These are phyloP conservation scores for Gnomoniopsis sp. DNA, from an alignment of 2,329 filamentous ascomycete genomes.

Conservation along the genomic window DNA sequence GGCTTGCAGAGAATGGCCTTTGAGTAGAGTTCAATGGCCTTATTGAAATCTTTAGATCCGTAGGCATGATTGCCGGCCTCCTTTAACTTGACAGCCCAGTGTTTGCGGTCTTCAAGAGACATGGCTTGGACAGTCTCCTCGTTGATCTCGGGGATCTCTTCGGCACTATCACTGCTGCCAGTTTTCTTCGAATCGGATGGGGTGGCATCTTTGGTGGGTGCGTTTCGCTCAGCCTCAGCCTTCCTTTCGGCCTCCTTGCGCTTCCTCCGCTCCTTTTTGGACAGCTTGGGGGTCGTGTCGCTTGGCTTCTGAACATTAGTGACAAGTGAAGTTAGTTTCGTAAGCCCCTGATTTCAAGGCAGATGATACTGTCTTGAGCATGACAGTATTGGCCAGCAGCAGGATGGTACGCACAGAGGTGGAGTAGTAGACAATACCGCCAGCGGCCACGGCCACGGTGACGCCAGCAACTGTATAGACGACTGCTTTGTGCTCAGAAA, in stretches of 20 bases:
- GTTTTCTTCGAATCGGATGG: slow-evolving; percentile 40
- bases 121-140: slow-evolving; percentile 52
- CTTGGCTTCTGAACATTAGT: slow-evolving; percentile 32
- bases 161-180: slow-evolving; percentile 53
- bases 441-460: slow-evolving; percentile 77
- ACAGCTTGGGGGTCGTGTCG: slow-evolving; percentile 64
- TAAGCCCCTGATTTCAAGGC: background rate
- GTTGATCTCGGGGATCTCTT: slow-evolving; percentile 67
- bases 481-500: slow-evolving; percentile 89
- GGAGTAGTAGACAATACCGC: slow-evolving; percentile 92
- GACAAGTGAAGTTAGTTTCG: background rate
- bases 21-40: slow-evolving; percentile 90
- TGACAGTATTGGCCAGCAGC: background rate
- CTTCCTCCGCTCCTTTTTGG: slow-evolving; percentile 87
- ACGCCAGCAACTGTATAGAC: slow-evolving; percentile 97
- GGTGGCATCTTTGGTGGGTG: slow-evolving; percentile 26
- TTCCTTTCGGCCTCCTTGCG: slow-evolving; percentile 74
- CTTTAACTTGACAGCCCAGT: slow-evolving; percentile 89
- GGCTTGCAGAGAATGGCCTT: slow-evolving; percentile 96
- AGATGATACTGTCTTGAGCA: background rate
- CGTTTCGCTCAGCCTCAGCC: slow-evolving; percentile 40
- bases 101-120: slow-evolving; percentile 68
- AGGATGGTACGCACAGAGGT: slow-evolving; percentile 51
- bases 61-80: slow-evolving; percentile 95
- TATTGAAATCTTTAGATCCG: slow-evolving; percentile 87